Percentiles rank a stretch among this genome's conserved stretches.
Evolutionary conservation across 2,329 filamentous ascomycete species (phyloP).

Genomic region (Ceratocystis huliohia): DNA sequence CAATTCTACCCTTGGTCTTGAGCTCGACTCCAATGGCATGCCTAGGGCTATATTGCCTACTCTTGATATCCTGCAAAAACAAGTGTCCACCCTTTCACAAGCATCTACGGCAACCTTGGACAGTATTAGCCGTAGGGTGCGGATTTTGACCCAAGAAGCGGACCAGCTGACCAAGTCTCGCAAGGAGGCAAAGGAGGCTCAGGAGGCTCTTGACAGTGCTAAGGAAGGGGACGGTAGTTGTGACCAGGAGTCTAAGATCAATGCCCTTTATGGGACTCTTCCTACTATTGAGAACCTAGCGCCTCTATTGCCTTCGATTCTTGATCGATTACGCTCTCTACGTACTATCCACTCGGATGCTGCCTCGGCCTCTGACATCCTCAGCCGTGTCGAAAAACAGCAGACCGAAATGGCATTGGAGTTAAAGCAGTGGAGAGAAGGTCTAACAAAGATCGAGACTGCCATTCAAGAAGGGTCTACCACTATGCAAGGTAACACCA

Average conservation of each 20-base stretch:
- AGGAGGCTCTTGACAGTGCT: constrained; percentile 40
- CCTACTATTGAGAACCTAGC: constrained; percentile 78
- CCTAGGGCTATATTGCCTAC: constrained; percentile 67
- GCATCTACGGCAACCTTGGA: constrained; percentile 63
- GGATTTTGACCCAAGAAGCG: constrained; percentile 58
- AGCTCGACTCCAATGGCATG: constrained; percentile 43
- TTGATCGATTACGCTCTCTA: constrained; percentile 75
- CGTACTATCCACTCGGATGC: constrained; percentile 78
- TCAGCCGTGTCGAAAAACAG: constrained; percentile 63
- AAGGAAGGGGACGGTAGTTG: constrained; percentile 33
- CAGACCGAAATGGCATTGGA: constrained; percentile 75
- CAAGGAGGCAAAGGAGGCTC: constrained; percentile 47
- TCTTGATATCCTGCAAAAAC: constrained; percentile 66
- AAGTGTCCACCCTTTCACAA: constrained; percentile 62
- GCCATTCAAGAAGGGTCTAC: constrained; percentile 58
- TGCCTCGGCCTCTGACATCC: constrained; percentile 62
- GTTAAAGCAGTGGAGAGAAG: constrained; percentile 74
- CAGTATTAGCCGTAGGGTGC: constrained; percentile 54
- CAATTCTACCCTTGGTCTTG: constrained; percentile 53
- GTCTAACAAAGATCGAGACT: constrained; percentile 63
- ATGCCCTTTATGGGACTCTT: constrained; percentile 77
- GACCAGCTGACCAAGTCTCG: constrained; percentile 56
- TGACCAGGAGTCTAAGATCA: constrained; percentile 76
- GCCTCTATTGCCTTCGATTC: constrained; percentile 69
- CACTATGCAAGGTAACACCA: constrained; percentile 65